A percentile compares a stretch with the other conserved stretches of the same genome.
These are phyloP conservation scores for Chlamydomonas eustigma DNA, from an alignment of 139 green algal species.

Conservation along the genomic window DNA sequence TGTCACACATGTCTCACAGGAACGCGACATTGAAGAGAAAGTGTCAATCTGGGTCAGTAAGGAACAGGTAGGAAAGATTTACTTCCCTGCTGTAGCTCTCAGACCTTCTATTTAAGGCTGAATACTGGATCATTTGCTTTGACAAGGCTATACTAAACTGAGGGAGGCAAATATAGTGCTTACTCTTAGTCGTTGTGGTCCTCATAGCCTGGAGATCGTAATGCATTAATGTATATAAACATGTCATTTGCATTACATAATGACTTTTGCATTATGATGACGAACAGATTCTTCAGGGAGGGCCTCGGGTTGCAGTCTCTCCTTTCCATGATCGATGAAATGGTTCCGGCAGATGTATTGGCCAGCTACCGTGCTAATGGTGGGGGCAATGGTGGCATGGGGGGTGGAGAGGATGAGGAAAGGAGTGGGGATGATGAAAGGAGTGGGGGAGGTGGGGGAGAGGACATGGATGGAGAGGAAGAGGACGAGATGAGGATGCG, in stretches of 20 bases:
- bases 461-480: background rate
- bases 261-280: no score
- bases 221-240: no score
- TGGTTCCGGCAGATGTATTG: background rate
- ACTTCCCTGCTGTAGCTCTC: no score
- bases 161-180: no score
- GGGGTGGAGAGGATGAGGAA: background rate
- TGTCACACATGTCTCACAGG: conserved; percentile 23
- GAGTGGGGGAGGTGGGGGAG: background rate
- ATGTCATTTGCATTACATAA: no score
- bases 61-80: conserved; percentile 34
- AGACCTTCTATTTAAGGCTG: no score
- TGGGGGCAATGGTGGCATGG: background rate
- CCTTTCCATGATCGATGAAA: background rate
- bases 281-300: background rate
- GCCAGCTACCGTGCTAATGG: background rate
- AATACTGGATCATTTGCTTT: no score
- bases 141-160: no score
- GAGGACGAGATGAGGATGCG: background rate
- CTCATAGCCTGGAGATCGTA: no score
- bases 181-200: no score
- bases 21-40: conserved; percentile 56
- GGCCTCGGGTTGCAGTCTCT: conserved; percentile 1
- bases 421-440: background rate
- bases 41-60: conserved; percentile 12